phyloP scores from a whole-genome alignment of 2,329 filamentous ascomycete species.

The Beauveria sp. region DNA sequence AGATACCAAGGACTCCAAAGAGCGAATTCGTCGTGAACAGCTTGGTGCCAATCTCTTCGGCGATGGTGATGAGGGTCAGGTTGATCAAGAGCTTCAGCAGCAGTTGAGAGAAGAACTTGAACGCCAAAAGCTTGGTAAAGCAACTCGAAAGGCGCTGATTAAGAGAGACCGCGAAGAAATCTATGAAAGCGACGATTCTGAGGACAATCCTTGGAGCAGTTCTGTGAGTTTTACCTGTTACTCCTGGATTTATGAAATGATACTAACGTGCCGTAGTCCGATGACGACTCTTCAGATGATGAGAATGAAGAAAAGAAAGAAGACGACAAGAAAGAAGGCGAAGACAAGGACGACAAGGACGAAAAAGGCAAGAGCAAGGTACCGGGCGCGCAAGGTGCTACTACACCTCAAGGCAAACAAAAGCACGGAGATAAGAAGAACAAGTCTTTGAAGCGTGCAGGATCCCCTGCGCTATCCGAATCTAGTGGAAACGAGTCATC shows the following conservation, averaged over 20 bases:
- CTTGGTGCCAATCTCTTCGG: constrained; percentile 81
- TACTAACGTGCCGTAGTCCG: neutral
- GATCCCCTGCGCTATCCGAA: constrained; percentile 82
- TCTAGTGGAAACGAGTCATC: constrained; percentile 86
- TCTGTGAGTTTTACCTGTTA: constrained; percentile 22
- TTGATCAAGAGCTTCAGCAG: constrained; percentile 68
- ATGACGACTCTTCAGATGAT: constrained; percentile 28
- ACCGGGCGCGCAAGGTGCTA: constrained; percentile 62
- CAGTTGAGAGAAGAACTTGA: constrained; percentile 60
- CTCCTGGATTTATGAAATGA: neutral
- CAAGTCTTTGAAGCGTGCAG: constrained; percentile 70
- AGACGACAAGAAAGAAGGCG: constrained; percentile 50
- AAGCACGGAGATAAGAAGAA: constrained; percentile 42
- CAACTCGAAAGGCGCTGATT: constrained; percentile 70
- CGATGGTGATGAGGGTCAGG: constrained; percentile 59
- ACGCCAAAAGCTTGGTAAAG: constrained; percentile 65
- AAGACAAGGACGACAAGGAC: constrained; percentile 44
- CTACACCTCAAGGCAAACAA: constrained; percentile 42
- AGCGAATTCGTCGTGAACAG: constrained; percentile 70
- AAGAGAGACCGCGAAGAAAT: constrained; percentile 82
- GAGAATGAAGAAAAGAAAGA: constrained; percentile 42
- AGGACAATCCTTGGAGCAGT: constrained; percentile 34
- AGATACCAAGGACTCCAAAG: constrained; percentile 63
- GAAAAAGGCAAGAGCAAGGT: constrained; percentile 45
- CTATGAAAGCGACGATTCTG: constrained; percentile 64